Evolutionary conservation across 2,329 filamentous ascomycete genomes (phyloP).

Genomic region (Cercospora zeina): DNA sequence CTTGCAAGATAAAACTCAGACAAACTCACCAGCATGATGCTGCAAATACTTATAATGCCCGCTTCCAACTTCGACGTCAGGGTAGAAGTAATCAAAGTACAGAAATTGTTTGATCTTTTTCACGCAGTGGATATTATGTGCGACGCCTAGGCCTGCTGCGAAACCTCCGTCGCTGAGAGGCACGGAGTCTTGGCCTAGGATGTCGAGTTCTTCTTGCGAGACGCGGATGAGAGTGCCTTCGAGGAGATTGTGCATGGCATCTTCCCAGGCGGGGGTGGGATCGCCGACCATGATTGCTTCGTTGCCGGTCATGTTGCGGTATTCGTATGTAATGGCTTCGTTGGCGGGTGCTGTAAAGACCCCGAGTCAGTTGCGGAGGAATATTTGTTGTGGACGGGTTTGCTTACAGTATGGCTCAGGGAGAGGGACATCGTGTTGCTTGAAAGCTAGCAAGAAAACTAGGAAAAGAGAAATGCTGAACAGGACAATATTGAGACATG

Average conservation of each 20-base stretch:
- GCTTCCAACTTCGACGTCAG: conserved; percentile 13
- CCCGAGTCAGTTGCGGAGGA: not conserved
- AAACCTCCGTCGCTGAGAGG: conserved; percentile 18
- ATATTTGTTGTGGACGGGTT: not conserved
- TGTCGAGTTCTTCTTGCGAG: conserved; percentile 17
- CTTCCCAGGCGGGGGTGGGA: conserved; percentile 19
- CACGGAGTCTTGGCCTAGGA: conserved; percentile 13
- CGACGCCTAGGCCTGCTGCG: conserved; percentile 19
- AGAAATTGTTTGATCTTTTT: conserved; percentile 25
- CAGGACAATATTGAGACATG: conserved; percentile 9
- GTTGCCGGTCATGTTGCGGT: conserved; percentile 19
- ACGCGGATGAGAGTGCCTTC: conserved; percentile 20
- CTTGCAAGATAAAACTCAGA: too few species aligned
- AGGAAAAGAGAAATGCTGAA: conserved; percentile 14
- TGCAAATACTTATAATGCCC: conserved; percentile 17
- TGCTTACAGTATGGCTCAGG: conserved; percentile 21
- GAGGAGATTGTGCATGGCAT: conserved; percentile 17
- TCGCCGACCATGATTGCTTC: conserved; percentile 20
- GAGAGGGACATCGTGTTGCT: conserved; percentile 7
- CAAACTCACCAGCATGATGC: conserved; percentile 17
- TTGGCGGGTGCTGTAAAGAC: conserved; percentile 15
- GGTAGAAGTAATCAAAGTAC: conserved; percentile 22
- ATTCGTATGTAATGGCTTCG: conserved; percentile 19
- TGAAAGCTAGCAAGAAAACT: conserved; percentile 17
- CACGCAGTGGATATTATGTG: conserved; percentile 23